phyloP scores from a whole-genome alignment of 306 rosid genomes.

The Cicer arietinum region DNA sequence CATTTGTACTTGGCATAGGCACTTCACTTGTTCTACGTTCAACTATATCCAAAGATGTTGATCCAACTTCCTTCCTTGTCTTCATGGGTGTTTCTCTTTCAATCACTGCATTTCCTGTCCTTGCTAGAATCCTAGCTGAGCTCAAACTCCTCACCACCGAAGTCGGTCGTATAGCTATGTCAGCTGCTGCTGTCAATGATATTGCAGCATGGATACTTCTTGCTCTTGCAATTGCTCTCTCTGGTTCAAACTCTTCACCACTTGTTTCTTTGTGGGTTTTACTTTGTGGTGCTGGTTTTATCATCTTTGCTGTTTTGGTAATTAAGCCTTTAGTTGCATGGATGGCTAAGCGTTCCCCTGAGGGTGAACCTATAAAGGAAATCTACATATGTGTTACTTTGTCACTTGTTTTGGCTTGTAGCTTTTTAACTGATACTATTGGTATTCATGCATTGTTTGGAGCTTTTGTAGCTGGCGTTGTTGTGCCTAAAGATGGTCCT shows the following conservation, averaged over 20 bases:
- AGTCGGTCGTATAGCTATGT: conserved; percentile 73
- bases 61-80: conserved; percentile 56
- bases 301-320: conserved; percentile 39
- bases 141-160: conserved; percentile 79
- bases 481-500: conserved; percentile 68
- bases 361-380: conserved; percentile 48
- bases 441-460: conserved; percentile 55
- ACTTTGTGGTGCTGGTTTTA: conserved; percentile 50
- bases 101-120: conserved; percentile 78
- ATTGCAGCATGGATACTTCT: conserved; percentile 81
- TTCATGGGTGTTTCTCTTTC: conserved; percentile 84
- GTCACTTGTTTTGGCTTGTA: conserved; percentile 43
- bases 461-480: conserved; percentile 50
- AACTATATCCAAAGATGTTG: conserved; percentile 54
- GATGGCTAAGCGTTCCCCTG: conserved; percentile 48
- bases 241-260: conserved; percentile 61
- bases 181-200: conserved; percentile 78
- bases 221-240: conserved; percentile 75
- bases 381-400: conserved; percentile 49
- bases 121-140: conserved; percentile 80
- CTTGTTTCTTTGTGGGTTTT: conserved; percentile 64
- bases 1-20: conserved; percentile 67
- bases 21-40: conserved; percentile 56
- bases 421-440: conserved; percentile 51
- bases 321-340: conserved; percentile 48